These are phyloP conservation scores for Proliferodiscus dingleyae DNA, from an alignment of 2,329 filamentous ascomycete species.

Conservation along the genomic window DNA sequence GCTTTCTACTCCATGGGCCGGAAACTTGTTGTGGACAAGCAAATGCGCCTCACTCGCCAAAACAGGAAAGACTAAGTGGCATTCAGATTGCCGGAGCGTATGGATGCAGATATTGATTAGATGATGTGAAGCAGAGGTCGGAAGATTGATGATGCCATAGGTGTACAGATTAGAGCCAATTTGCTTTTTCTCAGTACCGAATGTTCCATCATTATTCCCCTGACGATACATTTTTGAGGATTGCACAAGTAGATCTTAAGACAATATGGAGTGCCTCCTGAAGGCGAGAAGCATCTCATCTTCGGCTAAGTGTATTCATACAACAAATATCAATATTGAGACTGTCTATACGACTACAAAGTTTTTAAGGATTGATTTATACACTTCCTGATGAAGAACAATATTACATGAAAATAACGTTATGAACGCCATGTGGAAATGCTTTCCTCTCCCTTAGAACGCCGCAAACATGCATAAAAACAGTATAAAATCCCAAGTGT, in stretches of 20 bases:
- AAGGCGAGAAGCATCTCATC: too few species aligned
- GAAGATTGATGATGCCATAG: slow-evolving; percentile 3
- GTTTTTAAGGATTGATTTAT: too few species aligned
- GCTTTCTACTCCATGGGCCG: slow-evolving; percentile 75
- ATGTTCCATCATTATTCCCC: slow-evolving; percentile 7
- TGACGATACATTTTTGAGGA: background rate
- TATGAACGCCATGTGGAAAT: background rate
- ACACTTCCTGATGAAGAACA: too few species aligned
- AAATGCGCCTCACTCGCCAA: slow-evolving; percentile 78
- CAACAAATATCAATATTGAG: too few species aligned
- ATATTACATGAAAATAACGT: too few species aligned
- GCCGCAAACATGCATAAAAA: slow-evolving; percentile 15
- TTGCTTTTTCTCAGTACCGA: slow-evolving; percentile 21
- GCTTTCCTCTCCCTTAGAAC: slow-evolving; percentile 9
- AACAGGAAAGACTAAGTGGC: slow-evolving; percentile 31
- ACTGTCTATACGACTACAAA: too few species aligned
- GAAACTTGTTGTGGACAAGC: slow-evolving; percentile 88
- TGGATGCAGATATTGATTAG: background rate
- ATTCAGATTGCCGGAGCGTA: slow-evolving; percentile 10
- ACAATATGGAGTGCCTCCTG: too few species aligned
- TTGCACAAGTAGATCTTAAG: too few species aligned
- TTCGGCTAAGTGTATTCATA: too few species aligned
- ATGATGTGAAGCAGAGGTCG: too few species aligned
- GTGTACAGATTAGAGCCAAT: slow-evolving; percentile 22
- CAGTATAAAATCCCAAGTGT: background rate